Evolutionary conservation across 805 yeast species (phyloP).

Genomic region (Naumovozyma dairenensis): DNA sequence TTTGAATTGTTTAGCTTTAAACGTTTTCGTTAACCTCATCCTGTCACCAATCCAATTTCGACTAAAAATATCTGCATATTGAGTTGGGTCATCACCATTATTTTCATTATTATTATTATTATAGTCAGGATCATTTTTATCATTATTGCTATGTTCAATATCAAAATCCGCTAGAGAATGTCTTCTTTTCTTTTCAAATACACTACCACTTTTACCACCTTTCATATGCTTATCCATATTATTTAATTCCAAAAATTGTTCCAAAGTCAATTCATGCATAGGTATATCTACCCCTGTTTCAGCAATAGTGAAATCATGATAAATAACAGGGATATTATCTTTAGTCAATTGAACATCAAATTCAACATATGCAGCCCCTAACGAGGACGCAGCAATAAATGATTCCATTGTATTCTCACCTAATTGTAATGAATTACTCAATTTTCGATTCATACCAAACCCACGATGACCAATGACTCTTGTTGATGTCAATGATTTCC

Average conservation of each 20-base stretch:
- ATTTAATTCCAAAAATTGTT: constrained; percentile 64
- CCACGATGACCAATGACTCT: constrained; percentile 96
- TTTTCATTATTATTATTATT: neutral
- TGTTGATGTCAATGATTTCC: constrained; percentile 83
- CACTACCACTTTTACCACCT: neutral
- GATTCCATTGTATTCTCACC: constrained; percentile 95
- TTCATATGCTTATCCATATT: constrained; percentile 18
- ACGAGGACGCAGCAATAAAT: constrained; percentile 88
- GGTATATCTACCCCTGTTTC: constrained; percentile 95
- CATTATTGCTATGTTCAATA: constrained; percentile 1
- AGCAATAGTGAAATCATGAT: constrained; percentile 89
- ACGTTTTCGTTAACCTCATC: constrained; percentile 82
- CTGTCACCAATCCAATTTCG: constrained; percentile 34
- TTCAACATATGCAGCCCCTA: constrained; percentile 94
- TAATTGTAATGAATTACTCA: constrained; percentile 69
- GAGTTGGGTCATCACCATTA: neutral
- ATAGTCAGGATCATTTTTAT: neutral
- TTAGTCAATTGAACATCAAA: constrained; percentile 94
- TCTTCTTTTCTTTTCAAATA: constrained; percentile 21
- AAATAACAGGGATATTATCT: constrained; percentile 83
- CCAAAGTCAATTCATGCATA: constrained; percentile 83
- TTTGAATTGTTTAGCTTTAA: constrained; percentile 75
- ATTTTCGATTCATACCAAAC: constrained; percentile 72
- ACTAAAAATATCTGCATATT: neutral
- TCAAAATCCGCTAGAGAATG: constrained; percentile 24